Percentiles rank a stretch among this genome's conserved stretches.
These are phyloP conservation scores for Starmera dryadoides DNA, from an alignment of 805 yeast genomes.

Conservation along the genomic window DNA sequence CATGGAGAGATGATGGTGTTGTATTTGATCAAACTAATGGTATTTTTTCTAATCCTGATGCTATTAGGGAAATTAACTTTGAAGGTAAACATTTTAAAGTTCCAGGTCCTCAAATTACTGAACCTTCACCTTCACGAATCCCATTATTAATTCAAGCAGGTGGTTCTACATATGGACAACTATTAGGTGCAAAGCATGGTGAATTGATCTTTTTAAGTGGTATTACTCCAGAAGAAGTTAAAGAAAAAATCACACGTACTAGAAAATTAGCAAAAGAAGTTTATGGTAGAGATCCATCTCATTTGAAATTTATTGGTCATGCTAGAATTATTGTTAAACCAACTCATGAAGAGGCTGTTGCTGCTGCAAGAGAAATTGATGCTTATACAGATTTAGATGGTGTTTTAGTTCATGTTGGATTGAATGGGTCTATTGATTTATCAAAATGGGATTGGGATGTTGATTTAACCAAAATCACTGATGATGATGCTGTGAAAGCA, in stretches of 20 bases:
- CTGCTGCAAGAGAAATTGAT: constrained; percentile 23
- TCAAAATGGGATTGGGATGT: constrained; percentile 36
- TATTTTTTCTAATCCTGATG: constrained; percentile 28
- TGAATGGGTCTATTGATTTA: constrained; percentile 34
- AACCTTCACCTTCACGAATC: constrained; percentile 36
- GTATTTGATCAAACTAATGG: constrained; percentile 19
- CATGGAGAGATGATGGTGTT: constrained; percentile 36
- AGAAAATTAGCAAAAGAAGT: constrained; percentile 25
- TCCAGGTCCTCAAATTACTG: constrained; percentile 34
- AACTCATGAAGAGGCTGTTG: constrained; percentile 33
- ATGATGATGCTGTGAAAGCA: constrained; percentile 24
- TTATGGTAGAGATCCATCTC: constrained; percentile 27
- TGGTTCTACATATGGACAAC: constrained; percentile 30
- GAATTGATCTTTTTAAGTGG: constrained; percentile 32
- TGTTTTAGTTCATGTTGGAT: constrained; percentile 39
- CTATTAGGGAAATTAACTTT: constrained; percentile 31
- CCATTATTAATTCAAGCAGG: constrained; percentile 40
- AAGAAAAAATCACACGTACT: constrained; percentile 22
- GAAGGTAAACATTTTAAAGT: constrained; percentile 33
- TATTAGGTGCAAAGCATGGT: constrained; percentile 35
- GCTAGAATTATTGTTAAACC: constrained; percentile 27
- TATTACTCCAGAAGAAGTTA: constrained; percentile 26
- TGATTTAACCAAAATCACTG: constrained; percentile 23
- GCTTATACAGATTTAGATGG: constrained; percentile 31
- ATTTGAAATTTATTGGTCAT: constrained; percentile 31